Percentiles rank a stretch among this genome's conserved stretches.
Conservation (phyloP, 306 rosid species). For the Trifolium subterraneum region DNA sequence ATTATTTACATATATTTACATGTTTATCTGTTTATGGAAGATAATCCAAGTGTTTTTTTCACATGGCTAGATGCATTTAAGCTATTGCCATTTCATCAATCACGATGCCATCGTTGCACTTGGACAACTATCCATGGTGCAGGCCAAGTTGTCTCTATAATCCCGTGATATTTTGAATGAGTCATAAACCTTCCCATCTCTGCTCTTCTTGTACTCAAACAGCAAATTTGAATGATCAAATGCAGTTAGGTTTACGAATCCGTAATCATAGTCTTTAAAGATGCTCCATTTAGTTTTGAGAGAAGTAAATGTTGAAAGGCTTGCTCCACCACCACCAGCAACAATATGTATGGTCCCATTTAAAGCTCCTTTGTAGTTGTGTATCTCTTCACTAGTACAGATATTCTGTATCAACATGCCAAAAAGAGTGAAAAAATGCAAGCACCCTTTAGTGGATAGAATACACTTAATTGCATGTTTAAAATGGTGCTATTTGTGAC, state of each 20-base stretch:
- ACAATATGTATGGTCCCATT: conserved; percentile 90
- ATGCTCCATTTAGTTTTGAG: conserved; percentile 81
- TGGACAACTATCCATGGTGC: conserved; percentile 74
- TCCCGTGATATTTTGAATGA: conserved; percentile 71
- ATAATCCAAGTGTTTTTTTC: conserved; percentile 9
- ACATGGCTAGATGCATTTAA: conserved; percentile 30
- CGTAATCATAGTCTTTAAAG: conserved; percentile 67
- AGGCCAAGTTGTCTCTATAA: conserved; percentile 84
- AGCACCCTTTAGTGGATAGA: conserved; percentile 21
- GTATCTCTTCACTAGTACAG: conserved; percentile 75
- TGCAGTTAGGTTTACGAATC: conserved; percentile 79
- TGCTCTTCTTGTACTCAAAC: conserved; percentile 93
- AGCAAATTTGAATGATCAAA: conserved; percentile 72
- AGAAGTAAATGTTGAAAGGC: conserved; percentile 64
- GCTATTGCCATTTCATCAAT: conserved; percentile 36
- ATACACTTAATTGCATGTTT: conserved; percentile 9
- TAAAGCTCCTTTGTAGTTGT: conserved; percentile 63
- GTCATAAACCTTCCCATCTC: conserved; percentile 79
- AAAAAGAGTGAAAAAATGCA: background rate
- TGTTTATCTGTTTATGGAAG: conserved; percentile 19
- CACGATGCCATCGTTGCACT: conserved; percentile 67
- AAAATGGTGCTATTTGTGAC: background rate
- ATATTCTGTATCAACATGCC: conserved; percentile 57
- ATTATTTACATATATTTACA: conserved; percentile 30
- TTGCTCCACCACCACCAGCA: conserved; percentile 85